These are phyloP conservation scores for Anisogramma anomala DNA, from an alignment of 2,329 filamentous ascomycete genomes.

Conservation along the genomic window DNA sequence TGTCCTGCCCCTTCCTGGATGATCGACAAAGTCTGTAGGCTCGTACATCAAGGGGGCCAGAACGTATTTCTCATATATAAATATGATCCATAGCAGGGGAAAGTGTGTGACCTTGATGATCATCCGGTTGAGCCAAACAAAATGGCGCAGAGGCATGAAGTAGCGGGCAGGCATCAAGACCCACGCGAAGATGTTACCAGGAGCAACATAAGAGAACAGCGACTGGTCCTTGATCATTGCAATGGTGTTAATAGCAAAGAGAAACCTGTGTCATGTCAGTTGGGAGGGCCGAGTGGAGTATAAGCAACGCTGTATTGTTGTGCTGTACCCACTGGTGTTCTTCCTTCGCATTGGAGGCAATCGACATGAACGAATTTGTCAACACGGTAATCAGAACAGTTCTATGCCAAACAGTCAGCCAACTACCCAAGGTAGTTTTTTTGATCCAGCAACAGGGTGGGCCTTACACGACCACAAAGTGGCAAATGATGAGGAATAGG, in stretches of 20 bases:
- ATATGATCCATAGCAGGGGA: constrained; percentile 77
- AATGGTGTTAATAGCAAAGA: constrained; percentile 94
- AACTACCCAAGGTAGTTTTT: too few species aligned
- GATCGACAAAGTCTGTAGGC: constrained; percentile 75
- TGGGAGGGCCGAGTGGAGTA: background rate
- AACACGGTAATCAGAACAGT: constrained; percentile 93
- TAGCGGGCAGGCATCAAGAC: constrained; percentile 72
- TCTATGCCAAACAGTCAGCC: constrained; percentile 22
- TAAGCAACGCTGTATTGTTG: too few species aligned
- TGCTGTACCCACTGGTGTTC: constrained; percentile 57
- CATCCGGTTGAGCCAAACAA: constrained; percentile 76
- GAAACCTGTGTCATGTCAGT: constrained; percentile 39
- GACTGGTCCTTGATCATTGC: constrained; percentile 98
- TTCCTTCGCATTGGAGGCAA: constrained; percentile 84
- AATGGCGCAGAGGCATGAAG: constrained; percentile 65
- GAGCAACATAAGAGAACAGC: constrained; percentile 85
- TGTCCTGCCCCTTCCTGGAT: constrained; percentile 40
- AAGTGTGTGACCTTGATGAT: constrained; percentile 88
- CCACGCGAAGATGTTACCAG: constrained; percentile 87
- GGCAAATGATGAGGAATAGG: constrained; percentile 83
- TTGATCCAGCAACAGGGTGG: too few species aligned
- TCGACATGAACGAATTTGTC: constrained; percentile 91
- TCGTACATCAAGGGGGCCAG: constrained; percentile 68
- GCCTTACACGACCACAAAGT: constrained; percentile 79
- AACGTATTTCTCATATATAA: constrained; percentile 71